phyloP scores from a whole-genome alignment of 768 basidiomycete genomes.

The Flagelloscypha sp. region DNA sequence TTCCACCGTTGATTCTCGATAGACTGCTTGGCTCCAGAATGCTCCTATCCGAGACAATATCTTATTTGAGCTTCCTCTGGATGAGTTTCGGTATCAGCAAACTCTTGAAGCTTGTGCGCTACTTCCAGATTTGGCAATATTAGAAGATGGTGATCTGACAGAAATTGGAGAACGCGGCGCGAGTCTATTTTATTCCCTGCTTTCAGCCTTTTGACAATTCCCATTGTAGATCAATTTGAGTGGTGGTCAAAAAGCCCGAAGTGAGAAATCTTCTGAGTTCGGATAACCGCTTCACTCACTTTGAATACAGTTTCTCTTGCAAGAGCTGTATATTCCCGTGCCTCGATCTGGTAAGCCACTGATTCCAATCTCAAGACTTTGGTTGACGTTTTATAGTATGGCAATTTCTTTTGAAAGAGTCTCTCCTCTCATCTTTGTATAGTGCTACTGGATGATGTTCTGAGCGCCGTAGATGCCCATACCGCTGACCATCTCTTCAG shows the following conservation, averaged over 20 bases:
- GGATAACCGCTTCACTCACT: too few species aligned
- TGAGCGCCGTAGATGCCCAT: conserved; percentile 81
- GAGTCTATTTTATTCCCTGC: conserved; percentile 8
- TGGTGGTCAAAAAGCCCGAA: conserved; percentile 47
- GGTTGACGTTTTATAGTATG: conserved; percentile 64
- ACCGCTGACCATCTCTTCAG: conserved; percentile 83
- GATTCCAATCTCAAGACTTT: too few species aligned
- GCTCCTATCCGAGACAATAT: conserved; percentile 88
- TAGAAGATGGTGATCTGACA: conserved; percentile 53
- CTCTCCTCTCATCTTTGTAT: too few species aligned
- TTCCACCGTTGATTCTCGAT: conserved; percentile 63
- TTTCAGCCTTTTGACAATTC: too few species aligned
- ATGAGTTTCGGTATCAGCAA: conserved; percentile 72
- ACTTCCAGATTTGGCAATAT: conserved; percentile 42
- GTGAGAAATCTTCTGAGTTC: too few species aligned
- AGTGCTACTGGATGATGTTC: conserved; percentile 81
- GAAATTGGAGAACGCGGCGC: conserved; percentile 55
- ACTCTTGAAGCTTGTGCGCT: conserved; percentile 55
- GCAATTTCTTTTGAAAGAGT: too few species aligned
- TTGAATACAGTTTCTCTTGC: conserved; percentile 56
- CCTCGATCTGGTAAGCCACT: too few species aligned
- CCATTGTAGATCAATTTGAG: conserved; percentile 45
- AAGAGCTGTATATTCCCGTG: conserved; percentile 83
- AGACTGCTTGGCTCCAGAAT: conserved; percentile 83
- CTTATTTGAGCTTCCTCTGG: conserved; percentile 82